These are phyloP conservation scores for Abrus precatorius DNA, from an alignment of 306 rosid genomes.

Conservation along the genomic window DNA sequence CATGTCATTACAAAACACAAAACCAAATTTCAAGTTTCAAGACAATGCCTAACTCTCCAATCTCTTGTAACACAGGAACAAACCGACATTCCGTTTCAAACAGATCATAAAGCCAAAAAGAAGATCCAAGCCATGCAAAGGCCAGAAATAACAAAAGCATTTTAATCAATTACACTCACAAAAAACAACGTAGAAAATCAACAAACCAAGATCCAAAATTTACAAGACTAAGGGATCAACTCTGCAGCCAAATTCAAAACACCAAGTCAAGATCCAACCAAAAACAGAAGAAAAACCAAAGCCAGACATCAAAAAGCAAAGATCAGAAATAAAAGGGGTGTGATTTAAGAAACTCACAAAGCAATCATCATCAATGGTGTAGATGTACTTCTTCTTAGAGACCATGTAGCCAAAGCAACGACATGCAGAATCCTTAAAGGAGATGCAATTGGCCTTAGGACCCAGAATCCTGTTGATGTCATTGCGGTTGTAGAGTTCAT, in stretches of 20 bases:
- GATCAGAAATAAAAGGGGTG: background rate
- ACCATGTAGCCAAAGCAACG: conserved; percentile 97
- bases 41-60: conserved; percentile 25
- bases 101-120: background rate
- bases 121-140: conserved; percentile 35
- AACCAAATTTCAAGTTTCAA: conserved; percentile 24
- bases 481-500: conserved; percentile 85
- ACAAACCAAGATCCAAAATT: conserved; percentile 33
- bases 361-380: conserved; percentile 93
- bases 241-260: conserved; percentile 16
- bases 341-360: conserved; percentile 59
- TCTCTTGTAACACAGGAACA: background rate
- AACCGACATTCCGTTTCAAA: conserved; percentile 2
- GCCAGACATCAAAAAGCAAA: background rate
- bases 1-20: background rate
- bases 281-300: background rate
- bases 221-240: background rate
- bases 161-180: background rate
- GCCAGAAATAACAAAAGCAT: background rate
- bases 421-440: conserved; percentile 95
- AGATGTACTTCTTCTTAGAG: conserved; percentile 93
- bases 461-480: conserved; percentile 88
- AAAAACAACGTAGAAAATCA: background rate
- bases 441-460: conserved; percentile 79
- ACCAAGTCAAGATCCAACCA: conserved; percentile 37